Evolutionary conservation across 1,284 basidiomycete genomes (phyloP), one percentile per base, ranked within the genome.

Genomic region (Heterobasidion occidentale): DNA sequence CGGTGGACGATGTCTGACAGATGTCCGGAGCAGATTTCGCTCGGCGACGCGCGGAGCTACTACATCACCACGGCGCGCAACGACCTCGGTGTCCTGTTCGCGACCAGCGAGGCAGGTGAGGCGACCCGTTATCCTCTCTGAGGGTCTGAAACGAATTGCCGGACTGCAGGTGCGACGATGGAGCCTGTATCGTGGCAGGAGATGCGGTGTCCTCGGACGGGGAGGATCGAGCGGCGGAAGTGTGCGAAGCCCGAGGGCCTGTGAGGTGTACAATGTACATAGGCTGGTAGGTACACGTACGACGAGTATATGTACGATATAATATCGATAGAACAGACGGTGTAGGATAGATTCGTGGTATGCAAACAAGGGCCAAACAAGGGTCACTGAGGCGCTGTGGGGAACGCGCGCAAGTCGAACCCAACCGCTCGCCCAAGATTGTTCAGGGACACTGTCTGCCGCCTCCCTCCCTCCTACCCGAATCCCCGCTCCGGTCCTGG

Each of bases 1-100:
- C 36, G 27, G 9, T 11, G 14, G 35, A 45, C 9, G 27, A 9
- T 33, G 46, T 3, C 33, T 11, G 11, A 36, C 46, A 38, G 45
- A 38, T 35, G 49, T 17, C 9, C 48, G 20, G 19, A 38, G 3
- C 64, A 96, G 93, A 89, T 95, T 54, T 96, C 92, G 14, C 77
- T 96, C 36, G 92, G 94, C n/a, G 93, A 96, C 72, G 88, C 92
- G 20, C 80, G 92, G 54, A 94, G 88, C 64, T 98, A 98, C 73
- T 97, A 94, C 73, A 80, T 98, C 38, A 93, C 94, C 0, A 99
- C 97, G 5, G 94, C 93, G 7, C 79, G 90, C 46, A 98, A 98
- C 70, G 89, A 96, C 63, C 81, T 98, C 3, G 96, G 97, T 2
- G 94, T 96, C 12, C 86, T 94, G 53, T 92, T 90, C 68, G 92